These are phyloP conservation scores for Porogramme epimiltina DNA, from an alignment of 1,284 basidiomycete species.

Conservation along the genomic window DNA sequence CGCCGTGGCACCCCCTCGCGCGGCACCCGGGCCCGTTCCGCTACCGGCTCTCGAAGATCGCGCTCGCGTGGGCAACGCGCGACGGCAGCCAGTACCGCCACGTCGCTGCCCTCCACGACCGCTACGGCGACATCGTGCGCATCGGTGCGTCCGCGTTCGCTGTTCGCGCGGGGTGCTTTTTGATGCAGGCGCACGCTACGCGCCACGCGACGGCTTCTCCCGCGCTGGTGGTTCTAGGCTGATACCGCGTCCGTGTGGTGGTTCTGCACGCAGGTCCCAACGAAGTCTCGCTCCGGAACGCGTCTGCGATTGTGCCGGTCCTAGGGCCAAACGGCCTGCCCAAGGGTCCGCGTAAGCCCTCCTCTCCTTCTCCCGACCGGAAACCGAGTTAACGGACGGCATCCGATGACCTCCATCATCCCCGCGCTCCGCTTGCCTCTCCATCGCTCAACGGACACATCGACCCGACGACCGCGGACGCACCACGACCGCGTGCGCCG, in stretches of 20 bases:
- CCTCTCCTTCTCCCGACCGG: not conserved
- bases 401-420: too few species aligned
- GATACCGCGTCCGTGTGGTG: too few species aligned
- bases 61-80: constrained; percentile 14
- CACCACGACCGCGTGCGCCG: too few species aligned
- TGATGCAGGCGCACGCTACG: too few species aligned
- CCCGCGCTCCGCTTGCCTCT: too few species aligned
- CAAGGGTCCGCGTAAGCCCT: constrained; percentile 39
- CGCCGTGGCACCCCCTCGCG: constrained; percentile 2
- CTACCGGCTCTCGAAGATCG: constrained; percentile 21
- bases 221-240: too few species aligned
- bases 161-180: too few species aligned
- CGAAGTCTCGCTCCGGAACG: constrained; percentile 37
- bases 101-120: constrained; percentile 22
- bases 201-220: too few species aligned
- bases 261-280: constrained; percentile 35
- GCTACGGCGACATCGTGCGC: constrained; percentile 29
- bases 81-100: constrained; percentile 23
- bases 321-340: constrained; percentile 38
- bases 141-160: constrained; percentile 16
- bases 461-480: too few species aligned
- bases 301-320: constrained; percentile 29
- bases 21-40: constrained; percentile 24
- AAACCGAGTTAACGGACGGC: not conserved
- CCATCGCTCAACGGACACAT: too few species aligned